phyloP scores from a whole-genome alignment of 768 basidiomycete genomes.

The Gymnopilus dilepis region DNA sequence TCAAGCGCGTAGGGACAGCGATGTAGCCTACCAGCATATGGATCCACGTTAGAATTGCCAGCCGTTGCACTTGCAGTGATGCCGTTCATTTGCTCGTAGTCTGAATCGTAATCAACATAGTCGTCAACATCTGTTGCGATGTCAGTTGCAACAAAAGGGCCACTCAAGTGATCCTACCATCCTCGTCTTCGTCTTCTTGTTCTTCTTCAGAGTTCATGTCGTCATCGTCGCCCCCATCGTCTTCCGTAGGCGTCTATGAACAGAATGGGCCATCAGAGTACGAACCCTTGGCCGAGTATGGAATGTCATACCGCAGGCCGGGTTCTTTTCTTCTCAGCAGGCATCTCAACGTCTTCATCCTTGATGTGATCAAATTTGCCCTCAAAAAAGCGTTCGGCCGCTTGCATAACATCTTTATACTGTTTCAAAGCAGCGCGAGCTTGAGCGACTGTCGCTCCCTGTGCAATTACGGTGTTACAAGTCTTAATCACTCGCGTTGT shows the following conservation, averaged over 20 bases:
- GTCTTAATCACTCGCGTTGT: neutral
- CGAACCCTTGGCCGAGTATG: neutral
- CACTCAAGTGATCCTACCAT: conserved; percentile 16
- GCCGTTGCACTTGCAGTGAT: conserved; percentile 36
- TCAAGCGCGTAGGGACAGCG: conserved; percentile 10
- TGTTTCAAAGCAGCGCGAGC: conserved; percentile 83
- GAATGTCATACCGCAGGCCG: conserved; percentile 34
- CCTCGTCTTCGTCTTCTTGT: conserved; percentile 55
- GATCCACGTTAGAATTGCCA: conserved; percentile 70
- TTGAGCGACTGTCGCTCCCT: conserved; percentile 86
- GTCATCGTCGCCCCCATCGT: conserved; percentile 64
- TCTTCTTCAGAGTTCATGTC: conserved; percentile 53
- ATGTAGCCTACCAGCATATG: conserved; percentile 73
- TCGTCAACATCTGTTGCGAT: conserved; percentile 47
- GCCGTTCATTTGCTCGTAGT: conserved; percentile 56
- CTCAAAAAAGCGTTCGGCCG: conserved; percentile 84
- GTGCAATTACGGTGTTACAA: conserved; percentile 1
- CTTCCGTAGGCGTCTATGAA: conserved; percentile 55
- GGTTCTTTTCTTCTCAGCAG: conserved; percentile 10
- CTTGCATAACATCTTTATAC: conserved; percentile 90
- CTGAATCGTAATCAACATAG: conserved; percentile 84
- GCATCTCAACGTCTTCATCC: conserved; percentile 59
- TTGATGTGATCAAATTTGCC: conserved; percentile 83
- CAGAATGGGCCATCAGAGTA: conserved; percentile 5
- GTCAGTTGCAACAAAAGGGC: neutral